phyloP scores from a whole-genome alignment of 345 rosid genomes.

The Pistacia atlantica region DNA sequence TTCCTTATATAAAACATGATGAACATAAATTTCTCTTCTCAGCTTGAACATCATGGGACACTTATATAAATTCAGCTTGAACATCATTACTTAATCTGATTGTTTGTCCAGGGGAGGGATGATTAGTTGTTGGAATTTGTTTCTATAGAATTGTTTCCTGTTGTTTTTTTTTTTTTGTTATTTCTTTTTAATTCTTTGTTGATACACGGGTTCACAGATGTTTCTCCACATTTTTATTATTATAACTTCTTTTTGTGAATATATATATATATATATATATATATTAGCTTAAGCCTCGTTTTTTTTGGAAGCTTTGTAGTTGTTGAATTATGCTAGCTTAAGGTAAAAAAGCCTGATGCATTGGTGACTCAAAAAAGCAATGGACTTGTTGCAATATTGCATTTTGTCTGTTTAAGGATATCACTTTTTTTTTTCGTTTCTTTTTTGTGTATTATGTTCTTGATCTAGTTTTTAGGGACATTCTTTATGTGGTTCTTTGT shows the following conservation, averaged over 20 bases:
- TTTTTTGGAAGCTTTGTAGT: not conserved
- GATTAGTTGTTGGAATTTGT: not conserved
- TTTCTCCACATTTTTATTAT: too few relatives aligned
- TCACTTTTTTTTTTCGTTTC: not conserved
- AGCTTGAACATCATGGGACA: too few relatives aligned
- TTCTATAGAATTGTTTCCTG: not conserved
- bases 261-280: too few relatives aligned
- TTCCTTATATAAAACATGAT: too few relatives aligned
- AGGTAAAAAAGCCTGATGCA: not conserved
- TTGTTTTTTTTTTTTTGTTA: not conserved
- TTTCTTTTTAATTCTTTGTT: not conserved
- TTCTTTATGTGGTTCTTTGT: too few relatives aligned
- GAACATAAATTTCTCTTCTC: too few relatives aligned
- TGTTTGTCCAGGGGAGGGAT: too few relatives aligned
- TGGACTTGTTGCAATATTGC: not conserved
- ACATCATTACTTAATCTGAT: too few relatives aligned
- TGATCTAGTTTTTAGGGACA: not conserved
- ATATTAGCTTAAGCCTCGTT: too few relatives aligned
- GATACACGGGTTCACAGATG: too few relatives aligned
- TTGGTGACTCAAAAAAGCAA: not conserved
- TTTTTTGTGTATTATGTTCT: not conserved
- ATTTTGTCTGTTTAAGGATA: not conserved
- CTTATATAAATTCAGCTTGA: too few relatives aligned
- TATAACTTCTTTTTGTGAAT: too few relatives aligned
- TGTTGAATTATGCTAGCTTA: not conserved